Evolutionary conservation across 306 rosid genomes (phyloP), one percentile per base, ranked within the genome.

Genomic region (Pterocarpus macrocarpus): DNA sequence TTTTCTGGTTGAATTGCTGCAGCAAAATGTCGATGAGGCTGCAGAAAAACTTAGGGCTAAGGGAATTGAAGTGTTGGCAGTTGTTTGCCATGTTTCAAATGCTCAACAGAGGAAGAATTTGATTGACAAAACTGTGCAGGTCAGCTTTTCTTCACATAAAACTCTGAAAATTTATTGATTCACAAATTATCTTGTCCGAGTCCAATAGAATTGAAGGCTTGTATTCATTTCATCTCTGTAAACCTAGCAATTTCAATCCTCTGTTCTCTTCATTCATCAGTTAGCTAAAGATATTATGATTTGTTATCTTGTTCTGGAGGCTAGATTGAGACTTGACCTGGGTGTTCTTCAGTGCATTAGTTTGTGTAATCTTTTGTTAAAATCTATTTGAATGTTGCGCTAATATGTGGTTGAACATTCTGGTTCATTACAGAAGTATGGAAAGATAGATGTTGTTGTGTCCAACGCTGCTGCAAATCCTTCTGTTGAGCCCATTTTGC

Each of bases 401-500:
- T 79, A 22, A 66, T 59, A 35, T 61, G 41, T 75, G 55, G 15
- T 84, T 73, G 61, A 78, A 76, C 6, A 16, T 65, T 79, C 36
- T 77, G 71, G 67, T 85, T 86, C 78, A 30, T 84, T 80, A 17
- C 97, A 96, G 99, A 90, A 86, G 84, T 96, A 92, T 77, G 97
- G 99, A 69, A 95, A 86, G 78, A 84, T 93, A 79, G 98, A 95
- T 80, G 93, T 93, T 61, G 79, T 96, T 28, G 98, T 96, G 64
- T 96, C 99, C 59, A 96, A 96, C 66, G 99, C 99, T 72, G 99
- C 98, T 64, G 91, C 89, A 32, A 96, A 93, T 92, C 99, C 99
- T 36, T 89, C 98, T 9, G 84, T 82, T 4, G 92, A 93, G 30
- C 7, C 84, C 75, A 87, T 96, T 66, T 82, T 96, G 90, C 83